Percentiles rank a stretch among this genome's conserved stretches.
These are phyloP conservation scores for Przewalskia tangutica DNA, from an alignment of 257 asterid species.

Conservation along the genomic window DNA sequence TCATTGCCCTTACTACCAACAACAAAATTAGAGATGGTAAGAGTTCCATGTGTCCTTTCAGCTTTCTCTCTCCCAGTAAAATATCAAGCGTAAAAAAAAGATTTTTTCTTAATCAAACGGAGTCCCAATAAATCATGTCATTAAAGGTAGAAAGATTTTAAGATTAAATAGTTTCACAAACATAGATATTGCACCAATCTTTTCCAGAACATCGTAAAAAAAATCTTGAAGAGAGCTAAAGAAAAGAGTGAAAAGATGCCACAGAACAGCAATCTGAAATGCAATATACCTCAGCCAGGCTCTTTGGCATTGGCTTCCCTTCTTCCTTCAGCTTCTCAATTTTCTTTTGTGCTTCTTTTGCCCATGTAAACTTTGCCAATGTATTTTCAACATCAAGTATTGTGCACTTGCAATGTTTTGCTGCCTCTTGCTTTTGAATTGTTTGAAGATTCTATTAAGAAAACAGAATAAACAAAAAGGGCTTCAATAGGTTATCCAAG, in stretches of 20 bases:
- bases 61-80: not conserved
- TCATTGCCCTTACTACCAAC: not conserved
- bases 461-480: not conserved
- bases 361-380: slow-evolving; percentile 80
- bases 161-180: not conserved
- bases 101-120: not conserved
- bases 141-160: not conserved
- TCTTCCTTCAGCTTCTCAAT: slow-evolving; percentile 57
- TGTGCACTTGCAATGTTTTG: slow-evolving; percentile 70
- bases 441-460: slow-evolving; percentile 46
- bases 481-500: not conserved
- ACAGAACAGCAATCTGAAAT: not conserved
- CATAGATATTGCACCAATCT: not conserved
- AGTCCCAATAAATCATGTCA: not conserved
- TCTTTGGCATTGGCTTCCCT: slow-evolving; percentile 89
- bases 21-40: not conserved
- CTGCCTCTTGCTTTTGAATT: slow-evolving; percentile 60
- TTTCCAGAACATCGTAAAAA: not conserved
- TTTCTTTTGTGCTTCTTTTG: slow-evolving; percentile 69
- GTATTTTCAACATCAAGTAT: slow-evolving; percentile 59
- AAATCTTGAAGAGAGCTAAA: not conserved
- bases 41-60: not conserved
- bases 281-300: slow-evolving; percentile 56
- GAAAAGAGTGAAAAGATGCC: not conserved
- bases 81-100: not conserved